Base-by-base conservation (phyloP, 2,329 filamentous ascomycete species). In the Diatrype stigma region DNA sequence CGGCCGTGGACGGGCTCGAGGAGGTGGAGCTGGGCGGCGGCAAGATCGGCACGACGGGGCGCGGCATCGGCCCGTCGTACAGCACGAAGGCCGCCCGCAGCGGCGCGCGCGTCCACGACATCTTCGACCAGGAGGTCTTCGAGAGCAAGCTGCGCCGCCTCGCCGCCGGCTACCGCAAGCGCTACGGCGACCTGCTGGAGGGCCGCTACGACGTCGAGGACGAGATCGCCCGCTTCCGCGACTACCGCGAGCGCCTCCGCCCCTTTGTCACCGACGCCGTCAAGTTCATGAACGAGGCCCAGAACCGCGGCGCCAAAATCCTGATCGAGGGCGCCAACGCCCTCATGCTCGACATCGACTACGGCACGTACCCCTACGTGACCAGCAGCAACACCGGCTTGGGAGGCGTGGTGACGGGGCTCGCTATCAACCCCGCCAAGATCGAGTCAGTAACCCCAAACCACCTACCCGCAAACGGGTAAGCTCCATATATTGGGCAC, bases 241-340 rank as follows among this genome's bases (percentile, higher is more conserved):
- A 74, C 34, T 84, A 84, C 65, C 77, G 82, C 26, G 67, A 71
- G 52, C 76, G 75, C 61, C 74, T 90, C 23, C 74, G 74, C 42
- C 74, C 76, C 21, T 87, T 81, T 58, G 78, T 84, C 53, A 75
- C 89, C 53, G 87, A 92, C 62, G 83, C 82, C 53, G 78, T 88
- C 26, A 75, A 80, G 37, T 80, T 87, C 49, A 81, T 90, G 63
- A 72, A 76, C 51, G 73, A 73, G 10, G 84, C 82, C 1, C 84
- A 89, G 63, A 69, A 79, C 50, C 71, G 72, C 50, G 78, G 82
- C 35, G 74, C 73, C 35, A 78, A 79, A 49, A 84, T 89, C 56
- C 73, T 89, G 2, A 76, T 89, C 11, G 86, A 90, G 70, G 86
- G 85, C 48, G 84, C 84, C 35, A 81, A 86, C 30, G 58, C 58